Evolutionary conservation across 2,329 filamentous ascomycete species (phyloP).

Genomic region (Colletotrichum tropicale): DNA sequence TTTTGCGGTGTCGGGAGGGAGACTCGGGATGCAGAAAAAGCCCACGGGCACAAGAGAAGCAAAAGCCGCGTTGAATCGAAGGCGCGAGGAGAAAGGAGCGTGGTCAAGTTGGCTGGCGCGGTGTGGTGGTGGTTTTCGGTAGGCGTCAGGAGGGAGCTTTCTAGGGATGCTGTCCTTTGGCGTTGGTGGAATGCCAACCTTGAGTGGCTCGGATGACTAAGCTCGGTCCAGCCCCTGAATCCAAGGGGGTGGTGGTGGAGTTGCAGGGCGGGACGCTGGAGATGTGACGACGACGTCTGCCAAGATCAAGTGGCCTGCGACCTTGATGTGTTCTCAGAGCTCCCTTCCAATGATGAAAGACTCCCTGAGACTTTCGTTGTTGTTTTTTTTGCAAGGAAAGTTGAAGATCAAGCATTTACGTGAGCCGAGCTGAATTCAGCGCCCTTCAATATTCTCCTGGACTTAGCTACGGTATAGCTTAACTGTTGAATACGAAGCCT

Average conservation of each 20-base stretch:
- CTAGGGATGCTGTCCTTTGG: conserved; percentile 17
- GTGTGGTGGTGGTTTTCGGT: background rate
- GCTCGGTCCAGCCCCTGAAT: conserved; percentile 6
- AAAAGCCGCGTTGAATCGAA: background rate
- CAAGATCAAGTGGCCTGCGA: background rate
- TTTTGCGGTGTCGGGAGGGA: conserved; percentile 31
- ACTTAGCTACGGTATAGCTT: too few relatives aligned
- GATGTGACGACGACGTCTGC: background rate
- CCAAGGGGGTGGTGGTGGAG: background rate
- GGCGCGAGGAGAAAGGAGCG: conserved; percentile 27
- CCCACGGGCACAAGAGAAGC: background rate
- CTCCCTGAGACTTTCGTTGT: too few relatives aligned
- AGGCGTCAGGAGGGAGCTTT: background rate
- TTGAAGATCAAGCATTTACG: too few relatives aligned
- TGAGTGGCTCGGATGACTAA: conserved; percentile 15
- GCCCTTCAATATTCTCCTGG: too few relatives aligned
- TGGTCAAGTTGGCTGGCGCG: conserved; percentile 23
- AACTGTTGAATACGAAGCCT: too few relatives aligned
- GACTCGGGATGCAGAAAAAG: conserved; percentile 26
- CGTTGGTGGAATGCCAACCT: conserved; percentile 1
- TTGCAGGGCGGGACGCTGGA: background rate
- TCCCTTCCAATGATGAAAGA: background rate
- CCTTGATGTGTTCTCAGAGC: rapidly evolving
- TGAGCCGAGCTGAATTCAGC: rapidly evolving
- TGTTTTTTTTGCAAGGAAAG: too few relatives aligned